Evolutionary conservation across 495 filamentous ascomycete species (phyloP).

Genomic region (Daldinia decipiens): DNA sequence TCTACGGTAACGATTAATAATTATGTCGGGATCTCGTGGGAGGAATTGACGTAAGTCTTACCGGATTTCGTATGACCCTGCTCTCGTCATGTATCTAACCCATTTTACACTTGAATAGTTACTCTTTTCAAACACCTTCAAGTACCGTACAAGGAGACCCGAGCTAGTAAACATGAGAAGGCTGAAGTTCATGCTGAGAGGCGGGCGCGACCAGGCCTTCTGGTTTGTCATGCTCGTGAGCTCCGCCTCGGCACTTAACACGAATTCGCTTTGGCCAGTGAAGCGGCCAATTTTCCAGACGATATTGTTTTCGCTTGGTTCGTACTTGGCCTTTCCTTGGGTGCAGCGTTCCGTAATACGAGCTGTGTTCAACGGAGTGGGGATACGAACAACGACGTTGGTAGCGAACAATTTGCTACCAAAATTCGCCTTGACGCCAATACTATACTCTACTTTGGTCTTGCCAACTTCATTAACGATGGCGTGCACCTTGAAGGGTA

Average conservation of each 20-base stretch:
- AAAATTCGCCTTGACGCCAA: constrained; percentile 97
- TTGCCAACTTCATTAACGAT: constrained; percentile 98
- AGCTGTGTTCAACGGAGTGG: constrained; percentile 96
- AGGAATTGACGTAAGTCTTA: constrained; percentile 47
- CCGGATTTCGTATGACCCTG: constrained; percentile 83
- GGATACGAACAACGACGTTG: constrained; percentile 95
- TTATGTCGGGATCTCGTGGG: not conserved
- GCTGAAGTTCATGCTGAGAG: constrained; percentile 89
- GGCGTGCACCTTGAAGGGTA: constrained; percentile 98
- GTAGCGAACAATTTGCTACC: constrained; percentile 96
- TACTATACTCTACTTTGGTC: constrained; percentile 98
- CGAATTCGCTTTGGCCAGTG: constrained; percentile 93
- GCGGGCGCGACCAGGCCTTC: constrained; percentile 96
- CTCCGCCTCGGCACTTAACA: constrained; percentile 91
- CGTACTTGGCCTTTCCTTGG: constrained; percentile 98
- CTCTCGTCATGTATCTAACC: constrained; percentile 99
- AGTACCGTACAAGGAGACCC: constrained; percentile 89
- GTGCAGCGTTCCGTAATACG: constrained; percentile 91
- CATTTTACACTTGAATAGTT: constrained; percentile 99
- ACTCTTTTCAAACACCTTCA: constrained; percentile 99
- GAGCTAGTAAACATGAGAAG: constrained; percentile 98
- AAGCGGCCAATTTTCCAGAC: constrained; percentile 99
- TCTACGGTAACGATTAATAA: constrained; percentile 27
- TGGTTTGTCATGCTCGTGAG: constrained; percentile 98
- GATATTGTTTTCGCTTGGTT: constrained; percentile 96